Base-by-base conservation (phyloP, 2,329 filamentous ascomycete species). In the Mycocentrospora acerina region DNA sequence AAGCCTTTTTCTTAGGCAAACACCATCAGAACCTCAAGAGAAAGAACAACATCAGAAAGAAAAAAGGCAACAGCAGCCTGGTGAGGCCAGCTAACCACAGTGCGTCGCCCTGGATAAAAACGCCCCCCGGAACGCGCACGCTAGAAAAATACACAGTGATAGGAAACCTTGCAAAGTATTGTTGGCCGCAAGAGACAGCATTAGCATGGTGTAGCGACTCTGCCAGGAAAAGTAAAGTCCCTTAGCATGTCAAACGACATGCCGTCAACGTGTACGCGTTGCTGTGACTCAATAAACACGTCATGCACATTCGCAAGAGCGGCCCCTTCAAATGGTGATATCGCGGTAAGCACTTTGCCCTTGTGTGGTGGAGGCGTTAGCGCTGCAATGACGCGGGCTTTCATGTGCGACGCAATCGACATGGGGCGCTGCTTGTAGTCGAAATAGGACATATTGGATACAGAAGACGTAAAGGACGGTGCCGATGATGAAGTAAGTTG, bases 221-320 rank as follows among this genome's bases (percentile, higher is more conserved):
- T 37, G 11, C 45, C 52, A 1, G 62, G 51, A 29, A 55, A 44
- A 13, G 50, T 42, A 11, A 64, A 54, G 38, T 64, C 57, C 30
- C 52, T 42, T 4, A 64, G 32, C 51, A 67, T 60, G 35, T 67
- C 64, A 31, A 67, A 66, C 0, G 60, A 59, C 52, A 66, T 54
- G 32, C 64, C 64, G 29, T 67, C 62, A 16, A 66, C 57, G 9
- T 53, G 47, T 11, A 67, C 55, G 10, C 60, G 44, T 3, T 63
- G 59, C 18, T 63, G 59, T 14, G 59, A 58, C 29, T 67, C 59
- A 13, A 65, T 45, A 24, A 57, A 50, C 1, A 64, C 51, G 32
- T 66, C 52, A 34, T 66, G 58, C 1, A 65, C 59, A 22, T 55
- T 58, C 6, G 57, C 38, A 3, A 66, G 33, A 0, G 60, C 45